Evolutionary conservation across 2,329 filamentous ascomycete species (phyloP).

Genomic region (Diaporthe sp.): DNA sequence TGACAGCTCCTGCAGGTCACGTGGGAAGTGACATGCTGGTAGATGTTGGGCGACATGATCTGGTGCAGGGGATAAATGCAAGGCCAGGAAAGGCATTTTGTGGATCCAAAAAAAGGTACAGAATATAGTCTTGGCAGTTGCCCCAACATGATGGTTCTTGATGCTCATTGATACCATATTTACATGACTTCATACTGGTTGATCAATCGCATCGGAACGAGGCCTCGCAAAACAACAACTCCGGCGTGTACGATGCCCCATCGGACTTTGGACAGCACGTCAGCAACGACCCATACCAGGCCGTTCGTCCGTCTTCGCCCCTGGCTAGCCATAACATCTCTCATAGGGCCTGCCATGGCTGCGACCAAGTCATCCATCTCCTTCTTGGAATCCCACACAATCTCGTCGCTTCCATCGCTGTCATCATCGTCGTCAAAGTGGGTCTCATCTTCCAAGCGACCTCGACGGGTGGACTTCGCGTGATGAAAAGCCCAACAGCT

Average conservation of each 20-base stretch:
- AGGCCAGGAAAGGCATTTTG: background rate
- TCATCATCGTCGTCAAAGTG: slow-evolving; percentile 22
- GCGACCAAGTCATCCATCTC: slow-evolving; percentile 62
- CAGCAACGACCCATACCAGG: slow-evolving; percentile 68
- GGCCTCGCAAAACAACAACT: slow-evolving; percentile 65
- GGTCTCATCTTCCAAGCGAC: slow-evolving; percentile 43
- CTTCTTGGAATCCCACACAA: slow-evolving; percentile 63
- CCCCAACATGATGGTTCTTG: background rate
- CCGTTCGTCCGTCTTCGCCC: slow-evolving; percentile 65
- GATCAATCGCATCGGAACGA: slow-evolving; percentile 51
- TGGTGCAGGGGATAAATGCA: background rate
- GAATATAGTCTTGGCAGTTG: background rate
- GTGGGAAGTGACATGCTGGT: background rate
- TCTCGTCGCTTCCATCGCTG: slow-evolving; percentile 55
- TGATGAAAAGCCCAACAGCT: slow-evolving; percentile 72
- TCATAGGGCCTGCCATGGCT: slow-evolving; percentile 55
- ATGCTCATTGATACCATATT: background rate
- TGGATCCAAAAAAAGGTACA: background rate
- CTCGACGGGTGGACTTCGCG: slow-evolving; percentile 45
- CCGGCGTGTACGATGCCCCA: slow-evolving; percentile 75
- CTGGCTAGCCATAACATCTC: slow-evolving; percentile 52
- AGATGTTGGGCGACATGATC: background rate
- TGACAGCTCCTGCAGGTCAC: background rate
- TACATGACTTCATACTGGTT: slow-evolving; percentile 46
- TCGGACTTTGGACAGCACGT: slow-evolving; percentile 67